These are phyloP conservation scores for Barnettozyma salicaria DNA, from an alignment of 805 yeast species.

Conservation along the genomic window DNA sequence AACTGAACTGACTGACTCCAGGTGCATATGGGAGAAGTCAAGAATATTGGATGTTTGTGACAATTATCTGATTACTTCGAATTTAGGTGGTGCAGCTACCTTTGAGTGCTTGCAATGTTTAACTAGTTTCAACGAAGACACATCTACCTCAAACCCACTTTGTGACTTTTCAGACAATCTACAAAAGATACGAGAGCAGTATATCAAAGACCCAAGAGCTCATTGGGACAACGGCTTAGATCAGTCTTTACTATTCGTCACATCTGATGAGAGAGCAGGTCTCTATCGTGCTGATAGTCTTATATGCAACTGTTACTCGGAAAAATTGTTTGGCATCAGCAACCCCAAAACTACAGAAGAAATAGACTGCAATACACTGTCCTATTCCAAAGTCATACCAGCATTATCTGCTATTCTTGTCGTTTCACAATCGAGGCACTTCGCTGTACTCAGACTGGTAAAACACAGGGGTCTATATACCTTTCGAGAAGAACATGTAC, in stretches of 20 bases:
- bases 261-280: slow-evolving; percentile 41
- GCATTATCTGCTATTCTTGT: slow-evolving; percentile 36
- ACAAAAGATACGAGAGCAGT: slow-evolving; percentile 20
- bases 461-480: slow-evolving; percentile 36
- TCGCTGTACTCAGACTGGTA: slow-evolving; percentile 37
- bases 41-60: slow-evolving; percentile 32
- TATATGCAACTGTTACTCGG: slow-evolving; percentile 43
- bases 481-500: slow-evolving; percentile 35
- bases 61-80: slow-evolving; percentile 37
- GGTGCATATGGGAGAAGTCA: slow-evolving; percentile 37
- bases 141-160: slow-evolving; percentile 9
- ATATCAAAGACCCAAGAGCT: neutral
- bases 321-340: slow-evolving; percentile 32
- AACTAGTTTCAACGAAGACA: slow-evolving; percentile 13
- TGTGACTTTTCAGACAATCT: slow-evolving; percentile 26
- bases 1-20: slow-evolving; percentile 29
- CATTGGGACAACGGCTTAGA: neutral
- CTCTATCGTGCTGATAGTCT: slow-evolving; percentile 40
- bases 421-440: slow-evolving; percentile 40
- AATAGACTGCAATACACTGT: slow-evolving; percentile 23
- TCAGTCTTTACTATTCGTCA: slow-evolving; percentile 34
- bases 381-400: slow-evolving; percentile 31
- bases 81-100: slow-evolving; percentile 34
- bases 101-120: slow-evolving; percentile 27
- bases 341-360: no score